Conservation (phyloP, 2,329 filamentous ascomycete species). For the Diaporthe sp. region DNA sequence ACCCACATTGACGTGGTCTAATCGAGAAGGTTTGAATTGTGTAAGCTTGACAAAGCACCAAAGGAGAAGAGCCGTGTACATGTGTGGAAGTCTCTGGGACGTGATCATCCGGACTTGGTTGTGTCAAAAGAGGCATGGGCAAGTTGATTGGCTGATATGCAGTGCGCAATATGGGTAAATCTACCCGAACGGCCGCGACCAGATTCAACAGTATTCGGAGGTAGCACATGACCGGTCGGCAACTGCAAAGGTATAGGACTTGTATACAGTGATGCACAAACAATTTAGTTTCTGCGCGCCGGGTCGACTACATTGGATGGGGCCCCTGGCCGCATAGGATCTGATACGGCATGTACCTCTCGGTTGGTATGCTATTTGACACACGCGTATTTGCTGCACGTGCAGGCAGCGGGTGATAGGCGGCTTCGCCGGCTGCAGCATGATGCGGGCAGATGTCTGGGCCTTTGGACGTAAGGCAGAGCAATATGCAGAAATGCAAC, state of each 20-base stretch:
- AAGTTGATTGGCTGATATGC: neutral
- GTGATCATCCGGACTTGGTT: conserved; percentile 13
- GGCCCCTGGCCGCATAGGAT: neutral
- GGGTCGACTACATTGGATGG: neutral
- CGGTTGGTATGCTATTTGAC: neutral
- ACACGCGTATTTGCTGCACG: neutral
- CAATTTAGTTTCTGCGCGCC: neutral
- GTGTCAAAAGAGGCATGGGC: conserved; percentile 13
- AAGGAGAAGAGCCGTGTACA: conserved; percentile 1
- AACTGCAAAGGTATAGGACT: neutral
- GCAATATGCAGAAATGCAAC: conserved; percentile 5
- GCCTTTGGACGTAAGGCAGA: neutral
- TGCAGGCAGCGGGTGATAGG: conserved; percentile 14
- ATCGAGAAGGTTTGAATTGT: conserved; percentile 28
- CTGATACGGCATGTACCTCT: neutral
- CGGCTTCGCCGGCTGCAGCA: conserved; percentile 20
- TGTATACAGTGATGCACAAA: neutral
- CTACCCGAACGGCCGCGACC: conserved; percentile 15
- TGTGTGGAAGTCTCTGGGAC: conserved; percentile 8
- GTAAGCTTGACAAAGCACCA: conserved; percentile 35
- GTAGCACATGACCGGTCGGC: conserved; percentile 27
- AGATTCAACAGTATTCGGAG: neutral
- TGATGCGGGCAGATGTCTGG: neutral
- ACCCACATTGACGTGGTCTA: conserved; percentile 1
- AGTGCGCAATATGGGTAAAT: conserved; percentile 14